Evolutionary conservation across 257 asterid genomes (phyloP).

Genomic region (Przewalskia tangutica): DNA sequence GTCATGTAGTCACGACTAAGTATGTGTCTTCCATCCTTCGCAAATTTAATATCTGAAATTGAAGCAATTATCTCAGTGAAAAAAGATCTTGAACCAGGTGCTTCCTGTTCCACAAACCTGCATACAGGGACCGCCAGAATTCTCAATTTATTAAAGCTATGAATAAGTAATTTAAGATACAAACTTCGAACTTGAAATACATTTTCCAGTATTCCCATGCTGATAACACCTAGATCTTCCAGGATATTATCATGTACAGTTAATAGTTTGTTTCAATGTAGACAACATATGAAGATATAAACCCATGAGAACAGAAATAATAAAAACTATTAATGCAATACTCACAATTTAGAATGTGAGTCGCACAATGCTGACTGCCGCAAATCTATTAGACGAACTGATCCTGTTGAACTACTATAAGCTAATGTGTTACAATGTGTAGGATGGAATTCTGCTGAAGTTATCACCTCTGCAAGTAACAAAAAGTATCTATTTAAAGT

Average conservation of each 20-base stretch:
- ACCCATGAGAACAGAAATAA: not conserved
- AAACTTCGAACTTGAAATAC: not conserved
- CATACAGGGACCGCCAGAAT: not conserved
- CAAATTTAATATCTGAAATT: slow-evolving; percentile 75
- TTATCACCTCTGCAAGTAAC: slow-evolving; percentile 85
- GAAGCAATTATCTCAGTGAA: slow-evolving; percentile 87
- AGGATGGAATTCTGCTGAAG: slow-evolving; percentile 98
- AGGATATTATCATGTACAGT: not conserved
- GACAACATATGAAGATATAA: not conserved
- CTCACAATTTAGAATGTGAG: slow-evolving; percentile 57
- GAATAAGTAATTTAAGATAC: not conserved
- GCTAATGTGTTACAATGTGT: slow-evolving; percentile 92
- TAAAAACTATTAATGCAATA: not conserved
- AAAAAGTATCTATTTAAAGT: slow-evolving; percentile 9
- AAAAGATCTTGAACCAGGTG: slow-evolving; percentile 82
- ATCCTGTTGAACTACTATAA: slow-evolving; percentile 98
- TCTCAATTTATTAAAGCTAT: not conserved
- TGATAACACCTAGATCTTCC: not conserved
- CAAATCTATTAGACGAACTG: slow-evolving; percentile 93
- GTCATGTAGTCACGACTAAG: slow-evolving; percentile 91
- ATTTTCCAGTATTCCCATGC: not conserved
- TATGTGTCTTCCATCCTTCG: slow-evolving; percentile 66
- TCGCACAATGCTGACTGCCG: slow-evolving; percentile 99
- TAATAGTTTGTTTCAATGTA: not conserved
- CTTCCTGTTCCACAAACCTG: slow-evolving; percentile 87